A percentile compares a stretch with the other conserved stretches of the same genome.
Conservation (phyloP, 768 basidiomycete species). For the Agaricus sinodeliciosus region DNA sequence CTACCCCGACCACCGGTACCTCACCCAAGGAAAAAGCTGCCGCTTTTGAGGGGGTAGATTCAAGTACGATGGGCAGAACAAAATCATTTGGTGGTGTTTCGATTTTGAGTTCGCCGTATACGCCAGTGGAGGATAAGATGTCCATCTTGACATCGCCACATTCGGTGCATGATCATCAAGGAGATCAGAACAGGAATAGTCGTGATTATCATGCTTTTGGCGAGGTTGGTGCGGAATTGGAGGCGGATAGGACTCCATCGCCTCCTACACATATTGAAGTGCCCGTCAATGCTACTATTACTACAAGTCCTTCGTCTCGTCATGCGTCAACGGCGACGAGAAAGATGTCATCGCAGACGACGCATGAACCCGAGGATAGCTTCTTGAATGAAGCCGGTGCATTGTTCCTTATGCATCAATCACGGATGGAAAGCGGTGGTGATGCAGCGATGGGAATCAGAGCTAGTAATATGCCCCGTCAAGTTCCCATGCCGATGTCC, state of each 20-base stretch:
- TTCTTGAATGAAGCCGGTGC: conserved; percentile 52
- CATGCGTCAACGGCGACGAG: background rate
- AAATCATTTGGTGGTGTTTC: conserved; percentile 13
- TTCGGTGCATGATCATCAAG: conserved; percentile 13
- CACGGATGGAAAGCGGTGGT: conserved; percentile 17
- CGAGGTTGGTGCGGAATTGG: conserved; percentile 10
- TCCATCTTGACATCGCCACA: conserved; percentile 30
- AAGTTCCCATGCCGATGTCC: conserved; percentile 14
- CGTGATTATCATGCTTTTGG: conserved; percentile 10
- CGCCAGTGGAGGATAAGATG: conserved; percentile 9
- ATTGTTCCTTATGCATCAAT: conserved; percentile 63
- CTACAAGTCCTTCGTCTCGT: background rate
- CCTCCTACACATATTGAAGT: background rate
- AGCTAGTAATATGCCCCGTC: conserved; percentile 1
- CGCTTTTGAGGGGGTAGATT: background rate
- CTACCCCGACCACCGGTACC: background rate
- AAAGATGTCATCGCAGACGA: background rate
- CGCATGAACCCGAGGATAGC: conserved; percentile 24
- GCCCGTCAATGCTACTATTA: background rate
- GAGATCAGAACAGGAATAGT: conserved; percentile 6
- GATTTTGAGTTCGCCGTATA: conserved; percentile 28
- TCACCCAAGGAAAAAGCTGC: background rate
- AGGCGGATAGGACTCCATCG: conserved; percentile 1
- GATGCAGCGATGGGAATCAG: background rate
- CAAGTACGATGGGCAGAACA: conserved; percentile 12